These are phyloP conservation scores for Ogataea pilisensis DNA, from an alignment of 805 yeast species.

Conservation along the genomic window DNA sequence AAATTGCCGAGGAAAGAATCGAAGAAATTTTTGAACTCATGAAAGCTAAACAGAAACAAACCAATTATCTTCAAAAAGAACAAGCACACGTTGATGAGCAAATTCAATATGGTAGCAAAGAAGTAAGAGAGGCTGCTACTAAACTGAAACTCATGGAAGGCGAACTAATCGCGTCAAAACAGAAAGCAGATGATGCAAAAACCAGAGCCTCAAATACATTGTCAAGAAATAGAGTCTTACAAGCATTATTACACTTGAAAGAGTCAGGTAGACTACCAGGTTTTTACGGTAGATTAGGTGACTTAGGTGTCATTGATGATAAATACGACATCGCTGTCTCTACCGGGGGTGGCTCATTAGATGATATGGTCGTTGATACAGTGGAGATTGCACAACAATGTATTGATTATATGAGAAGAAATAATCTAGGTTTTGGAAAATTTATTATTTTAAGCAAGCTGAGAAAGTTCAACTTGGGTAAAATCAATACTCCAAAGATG, in stretches of 20 bases:
- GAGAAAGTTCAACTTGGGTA: constrained; percentile 53
- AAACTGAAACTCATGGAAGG: constrained; percentile 52
- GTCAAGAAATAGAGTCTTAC: constrained; percentile 69
- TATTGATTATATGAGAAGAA: constrained; percentile 76
- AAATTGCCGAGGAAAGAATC: constrained; percentile 40
- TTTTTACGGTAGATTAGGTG: constrained; percentile 87
- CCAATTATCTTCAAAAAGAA: constrained; percentile 44
- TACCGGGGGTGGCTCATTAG: constrained; percentile 88
- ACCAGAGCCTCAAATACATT: constrained; percentile 52
- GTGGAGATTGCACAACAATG: constrained; percentile 57
- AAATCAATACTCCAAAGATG: constrained; percentile 66
- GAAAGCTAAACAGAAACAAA: constrained; percentile 43
- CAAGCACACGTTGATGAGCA: constrained; percentile 48
- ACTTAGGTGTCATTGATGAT: constrained; percentile 85
- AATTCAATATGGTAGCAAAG: constrained; percentile 53
- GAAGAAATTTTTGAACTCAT: constrained; percentile 31
- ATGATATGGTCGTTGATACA: constrained; percentile 87
- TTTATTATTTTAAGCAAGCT: constrained; percentile 78
- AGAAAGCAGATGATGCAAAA: constrained; percentile 62
- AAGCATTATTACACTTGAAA: constrained; percentile 63
- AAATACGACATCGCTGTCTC: constrained; percentile 90
- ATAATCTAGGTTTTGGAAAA: constrained; percentile 82
- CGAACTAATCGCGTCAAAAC: constrained; percentile 51
- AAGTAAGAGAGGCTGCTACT: constrained; percentile 44
- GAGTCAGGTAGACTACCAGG: constrained; percentile 82